Evolutionary conservation across 805 yeast species (phyloP), one percentile per base, ranked within the genome.

Genomic region (Nakazawaea ambrosiae): DNA sequence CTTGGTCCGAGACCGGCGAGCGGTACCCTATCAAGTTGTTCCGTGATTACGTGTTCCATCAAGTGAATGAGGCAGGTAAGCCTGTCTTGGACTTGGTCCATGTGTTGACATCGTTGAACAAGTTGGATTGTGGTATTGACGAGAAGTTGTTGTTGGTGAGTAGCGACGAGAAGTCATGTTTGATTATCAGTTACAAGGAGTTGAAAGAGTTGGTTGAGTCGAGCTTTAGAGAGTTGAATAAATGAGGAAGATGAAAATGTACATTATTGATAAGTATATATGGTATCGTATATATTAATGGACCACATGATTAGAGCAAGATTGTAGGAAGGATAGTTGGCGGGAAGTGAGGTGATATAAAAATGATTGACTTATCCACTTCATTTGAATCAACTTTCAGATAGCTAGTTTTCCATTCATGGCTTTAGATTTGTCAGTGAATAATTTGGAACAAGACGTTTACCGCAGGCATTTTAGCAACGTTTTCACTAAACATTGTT

Each of bases 111-210:
- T 75, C 82, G 49, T 63, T 92, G 50, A 90, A 90, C 60, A 92
- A 90, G 58, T 65, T 92, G 46, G 98, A 92, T 54, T 94, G 90
- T 5, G 97, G 97, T 1, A 70, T 81, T 24, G 88, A 85, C 36
- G 98, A 92, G 58, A 78, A 75, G 47, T 60, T 92, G 12, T 63
- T 89, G 54, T 68, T 92, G 36, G 86, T 87, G 1, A 80, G 92
- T 24, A 73, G 81, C 9, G 96, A 89, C 55, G 95, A 87, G 53
- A 80, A 78, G 63, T 81, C 76, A 31, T 88, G 97, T 55, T 63
- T 92, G 43, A 79, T 92, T 28, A 81, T 86, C 38, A 77, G 89
- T 49, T 92, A 82, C 57, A 83, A 82, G 60, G 96, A 88, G 58
- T 64, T 92, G 45, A 75, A 78, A 54, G 81, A 74, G 46, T 60